A percentile compares a stretch with the other conserved stretches of the same genome.
Evolutionary conservation across 73 alveolate species (phyloP).

Genomic region (Paramecium bursaria): DNA sequence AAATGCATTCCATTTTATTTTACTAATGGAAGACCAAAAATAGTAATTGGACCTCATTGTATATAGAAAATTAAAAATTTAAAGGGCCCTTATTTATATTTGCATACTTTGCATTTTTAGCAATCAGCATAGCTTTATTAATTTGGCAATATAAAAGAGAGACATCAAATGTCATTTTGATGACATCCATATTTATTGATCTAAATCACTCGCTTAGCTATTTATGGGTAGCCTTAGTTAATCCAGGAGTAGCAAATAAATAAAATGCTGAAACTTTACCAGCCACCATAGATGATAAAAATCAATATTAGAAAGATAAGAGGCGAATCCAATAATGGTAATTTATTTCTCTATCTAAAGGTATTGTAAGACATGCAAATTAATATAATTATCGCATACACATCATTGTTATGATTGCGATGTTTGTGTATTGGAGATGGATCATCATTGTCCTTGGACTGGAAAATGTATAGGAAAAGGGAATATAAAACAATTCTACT

Average conservation of each 20-base stretch:
- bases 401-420: conserved; percentile 82
- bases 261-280: conserved; percentile 19
- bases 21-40: conserved; percentile 66
- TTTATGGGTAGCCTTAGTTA: conserved; percentile 14
- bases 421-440: conserved; percentile 73
- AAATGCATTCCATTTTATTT: conserved; percentile 32
- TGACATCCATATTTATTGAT: conserved; percentile 1
- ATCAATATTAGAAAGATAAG: neutral
- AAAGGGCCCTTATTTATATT: conserved; percentile 66
- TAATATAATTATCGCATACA: conserved; percentile 56
- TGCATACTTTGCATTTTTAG: conserved; percentile 37
- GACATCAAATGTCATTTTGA: neutral
- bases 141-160: neutral
- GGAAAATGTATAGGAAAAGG: conserved; percentile 81
- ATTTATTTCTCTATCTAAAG: neutral
- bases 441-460: conserved; percentile 90
- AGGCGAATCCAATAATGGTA: conserved; percentile 18
- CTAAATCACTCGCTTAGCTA: conserved; percentile 23
- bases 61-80: neutral
- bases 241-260: conserved; percentile 62
- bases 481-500: conserved; percentile 66
- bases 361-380: conserved; percentile 71
- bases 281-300: neutral
- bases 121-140: conserved; percentile 48
- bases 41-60: conserved; percentile 76